phyloP scores from a whole-genome alignment of 2,329 filamentous ascomycete genomes.

The Aureobasidium musti region DNA sequence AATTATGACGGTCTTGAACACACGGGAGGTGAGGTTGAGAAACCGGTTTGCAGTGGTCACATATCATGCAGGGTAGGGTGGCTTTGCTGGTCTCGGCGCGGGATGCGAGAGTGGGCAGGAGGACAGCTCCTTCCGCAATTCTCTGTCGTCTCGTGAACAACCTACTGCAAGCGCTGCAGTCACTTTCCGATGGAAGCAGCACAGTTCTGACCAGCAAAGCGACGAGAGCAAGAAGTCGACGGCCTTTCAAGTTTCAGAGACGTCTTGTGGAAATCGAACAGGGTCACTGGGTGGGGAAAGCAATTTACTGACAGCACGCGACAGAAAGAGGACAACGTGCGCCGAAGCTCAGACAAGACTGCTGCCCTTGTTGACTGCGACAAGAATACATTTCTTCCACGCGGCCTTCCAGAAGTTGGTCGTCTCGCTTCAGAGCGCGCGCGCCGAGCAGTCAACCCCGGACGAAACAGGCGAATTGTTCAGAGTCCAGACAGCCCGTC shows the following conservation, averaged over 20 bases:
- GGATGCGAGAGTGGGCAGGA: constrained; percentile 9
- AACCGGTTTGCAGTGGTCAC: constrained; percentile 19
- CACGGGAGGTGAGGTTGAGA: background rate
- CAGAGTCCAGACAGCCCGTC: background rate
- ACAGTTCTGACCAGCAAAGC: background rate
- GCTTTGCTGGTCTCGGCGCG: constrained; percentile 20
- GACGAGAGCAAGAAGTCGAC: background rate
- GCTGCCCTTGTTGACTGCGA: constrained; percentile 1
- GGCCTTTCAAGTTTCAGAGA: constrained; percentile 4
- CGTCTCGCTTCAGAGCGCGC: background rate
- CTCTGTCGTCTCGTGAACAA: background rate
- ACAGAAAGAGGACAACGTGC: constrained; percentile 21
- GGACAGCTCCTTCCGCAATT: constrained; percentile 1
- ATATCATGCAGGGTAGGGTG: background rate
- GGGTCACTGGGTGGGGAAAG: constrained; percentile 6
- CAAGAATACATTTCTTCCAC: background rate
- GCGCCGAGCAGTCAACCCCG: constrained; percentile 8
- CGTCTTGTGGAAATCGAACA: background rate
- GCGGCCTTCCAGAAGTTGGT: constrained; percentile 8
- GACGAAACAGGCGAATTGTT: background rate
- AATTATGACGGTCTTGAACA: too few relatives aligned
- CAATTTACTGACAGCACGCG: constrained; percentile 11
- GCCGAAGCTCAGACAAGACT: background rate
- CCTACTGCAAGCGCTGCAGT: background rate
- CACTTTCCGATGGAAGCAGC: background rate